phyloP scores from a whole-genome alignment of 1,284 basidiomycete species.

The Ganoderma leucocontextum region DNA sequence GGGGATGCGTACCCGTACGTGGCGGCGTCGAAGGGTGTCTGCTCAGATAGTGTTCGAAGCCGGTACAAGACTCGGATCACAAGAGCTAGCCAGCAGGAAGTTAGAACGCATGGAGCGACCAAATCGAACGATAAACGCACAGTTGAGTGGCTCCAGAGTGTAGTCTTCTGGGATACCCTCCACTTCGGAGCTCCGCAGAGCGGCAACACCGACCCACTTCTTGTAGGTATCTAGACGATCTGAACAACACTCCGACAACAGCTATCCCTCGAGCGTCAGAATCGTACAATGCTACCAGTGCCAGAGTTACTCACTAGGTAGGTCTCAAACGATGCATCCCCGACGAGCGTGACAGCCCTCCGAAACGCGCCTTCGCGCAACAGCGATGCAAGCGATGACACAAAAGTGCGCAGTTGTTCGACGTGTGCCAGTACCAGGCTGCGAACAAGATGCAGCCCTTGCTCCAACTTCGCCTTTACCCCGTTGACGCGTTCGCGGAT shows the following conservation, averaged over 20 bases:
- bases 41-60: slow-evolving; percentile 84
- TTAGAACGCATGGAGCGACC: not conserved
- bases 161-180: slow-evolving; percentile 78
- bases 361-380: slow-evolving; percentile 73
- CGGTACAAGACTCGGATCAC: slow-evolving; percentile 90
- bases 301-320: slow-evolving; percentile 68
- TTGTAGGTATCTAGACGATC: slow-evolving; percentile 74
- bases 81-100: slow-evolving; percentile 57
- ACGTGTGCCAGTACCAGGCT: slow-evolving; percentile 70
- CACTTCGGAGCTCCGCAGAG: slow-evolving; percentile 75
- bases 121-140: slow-evolving; percentile 48
- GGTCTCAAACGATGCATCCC: slow-evolving; percentile 70
- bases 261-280: slow-evolving; percentile 46
- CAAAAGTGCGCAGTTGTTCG: slow-evolving; percentile 62
- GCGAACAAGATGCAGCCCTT: slow-evolving; percentile 74
- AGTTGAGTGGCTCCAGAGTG: slow-evolving; percentile 72
- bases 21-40: slow-evolving; percentile 83
- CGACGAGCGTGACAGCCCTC: slow-evolving; percentile 65
- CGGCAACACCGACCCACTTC: slow-evolving; percentile 82
- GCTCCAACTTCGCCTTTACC: slow-evolving; percentile 63
- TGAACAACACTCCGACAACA: slow-evolving; percentile 71
- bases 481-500: slow-evolving; percentile 67
- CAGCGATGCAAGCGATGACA: slow-evolving; percentile 66
- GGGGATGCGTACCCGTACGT: slow-evolving; percentile 89
- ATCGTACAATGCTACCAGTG: slow-evolving; percentile 5